These are phyloP conservation scores for Paraurostyla sp. DNA, from an alignment of 73 alveolate genomes.

Conservation along the genomic window DNA sequence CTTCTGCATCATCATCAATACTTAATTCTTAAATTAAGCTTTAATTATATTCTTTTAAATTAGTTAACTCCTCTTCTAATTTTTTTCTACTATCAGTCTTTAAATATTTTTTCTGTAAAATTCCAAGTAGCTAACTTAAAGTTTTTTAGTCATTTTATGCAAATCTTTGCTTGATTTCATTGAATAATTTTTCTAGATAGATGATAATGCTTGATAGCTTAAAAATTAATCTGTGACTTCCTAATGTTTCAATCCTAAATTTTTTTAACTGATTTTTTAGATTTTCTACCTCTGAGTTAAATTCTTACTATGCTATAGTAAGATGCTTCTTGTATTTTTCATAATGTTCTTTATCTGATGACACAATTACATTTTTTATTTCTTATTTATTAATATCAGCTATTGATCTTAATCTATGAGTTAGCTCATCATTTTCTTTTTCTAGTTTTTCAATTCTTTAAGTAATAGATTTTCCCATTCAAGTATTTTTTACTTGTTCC, in stretches of 20 bases:
- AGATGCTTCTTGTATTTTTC: slow-evolving; percentile 24
- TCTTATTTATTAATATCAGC: slow-evolving; percentile 1
- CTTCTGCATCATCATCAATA: not conserved
- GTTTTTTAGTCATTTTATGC: not conserved
- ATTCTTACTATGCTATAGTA: not conserved
- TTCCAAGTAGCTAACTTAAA: not conserved
- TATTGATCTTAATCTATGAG: not conserved
- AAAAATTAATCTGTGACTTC: not conserved
- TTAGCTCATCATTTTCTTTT: not conserved
- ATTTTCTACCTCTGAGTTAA: not conserved
- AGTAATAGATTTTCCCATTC: slow-evolving; percentile 7
- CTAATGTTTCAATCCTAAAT: not conserved
- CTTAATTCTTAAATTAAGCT: not conserved
- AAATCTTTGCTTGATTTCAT: not conserved
- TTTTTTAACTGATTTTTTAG: slow-evolving; percentile 2
- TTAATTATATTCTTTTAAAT: slow-evolving; percentile 6
- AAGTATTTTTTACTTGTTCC: slow-evolving; percentile 47
- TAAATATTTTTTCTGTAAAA: not conserved
- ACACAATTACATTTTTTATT: not conserved
- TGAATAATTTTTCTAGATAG: not conserved
- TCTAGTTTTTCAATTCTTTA: not conserved
- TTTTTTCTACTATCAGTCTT: not conserved
- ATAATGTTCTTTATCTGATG: slow-evolving; percentile 10
- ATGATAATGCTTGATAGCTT: not conserved
- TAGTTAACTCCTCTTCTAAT: not conserved